phyloP scores from a whole-genome alignment of 257 asterid species.

The Solanum dulcamara region DNA sequence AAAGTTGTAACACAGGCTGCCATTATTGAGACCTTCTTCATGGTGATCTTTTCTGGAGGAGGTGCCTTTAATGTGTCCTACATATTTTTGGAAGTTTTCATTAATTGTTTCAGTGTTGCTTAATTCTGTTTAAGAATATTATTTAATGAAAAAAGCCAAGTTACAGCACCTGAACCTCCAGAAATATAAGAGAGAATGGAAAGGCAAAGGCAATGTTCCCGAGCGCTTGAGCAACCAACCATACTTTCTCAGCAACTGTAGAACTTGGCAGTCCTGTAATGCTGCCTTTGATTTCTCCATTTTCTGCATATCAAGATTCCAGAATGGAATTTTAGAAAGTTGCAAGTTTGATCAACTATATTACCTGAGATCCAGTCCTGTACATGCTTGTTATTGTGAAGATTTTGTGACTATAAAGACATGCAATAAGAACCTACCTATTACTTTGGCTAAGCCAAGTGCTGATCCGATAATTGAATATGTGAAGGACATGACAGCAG shows the following conservation, averaged over 20 bases:
- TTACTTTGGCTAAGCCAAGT: conserved; percentile 54
- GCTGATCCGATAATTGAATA: conserved; percentile 62
- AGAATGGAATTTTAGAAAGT: background rate
- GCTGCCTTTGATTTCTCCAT: conserved; percentile 55
- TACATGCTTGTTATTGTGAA: background rate
- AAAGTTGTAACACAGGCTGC: conserved; percentile 42
- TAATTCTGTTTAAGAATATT: background rate
- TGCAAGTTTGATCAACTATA: background rate
- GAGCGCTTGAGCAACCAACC: conserved; percentile 58
- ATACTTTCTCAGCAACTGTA: conserved; percentile 28
- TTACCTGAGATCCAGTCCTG: background rate
- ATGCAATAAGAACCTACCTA: conserved; percentile 26
- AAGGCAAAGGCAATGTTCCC: conserved; percentile 77
- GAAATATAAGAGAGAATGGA: conserved; percentile 44
- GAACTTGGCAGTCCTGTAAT: conserved; percentile 39
- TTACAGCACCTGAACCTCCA: conserved; percentile 53
- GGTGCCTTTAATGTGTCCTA: conserved; percentile 61
- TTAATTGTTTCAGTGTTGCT: background rate
- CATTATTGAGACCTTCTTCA: conserved; percentile 58
- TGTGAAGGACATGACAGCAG: conserved; percentile 72
- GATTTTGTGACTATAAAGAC: background rate
- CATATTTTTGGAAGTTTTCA: conserved; percentile 1
- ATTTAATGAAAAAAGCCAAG: background rate
- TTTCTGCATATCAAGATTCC: conserved; percentile 20
- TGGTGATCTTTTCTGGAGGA: conserved; percentile 55